Evolutionary conservation across 2,329 filamentous ascomycete genomes (phyloP).

Genomic region (Pestalotiopsis sp.): DNA sequence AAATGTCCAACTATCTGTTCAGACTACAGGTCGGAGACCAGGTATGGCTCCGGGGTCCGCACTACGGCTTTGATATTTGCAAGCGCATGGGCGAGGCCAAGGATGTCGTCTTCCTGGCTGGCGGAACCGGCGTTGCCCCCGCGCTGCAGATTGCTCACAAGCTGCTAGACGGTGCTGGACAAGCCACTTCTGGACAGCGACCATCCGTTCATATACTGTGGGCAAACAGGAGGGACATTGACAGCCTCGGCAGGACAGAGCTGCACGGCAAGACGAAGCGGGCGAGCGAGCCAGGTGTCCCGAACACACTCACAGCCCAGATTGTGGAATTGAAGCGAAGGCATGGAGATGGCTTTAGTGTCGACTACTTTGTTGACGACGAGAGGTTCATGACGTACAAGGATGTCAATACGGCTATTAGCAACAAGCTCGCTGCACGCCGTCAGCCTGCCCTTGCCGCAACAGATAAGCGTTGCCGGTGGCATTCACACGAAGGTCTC

Average conservation of each 20-base stretch:
- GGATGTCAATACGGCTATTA: conserved; percentile 45
- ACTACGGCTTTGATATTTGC: conserved; percentile 63
- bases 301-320: conserved; percentile 41
- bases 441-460: not conserved
- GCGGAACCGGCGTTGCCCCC: conserved; percentile 89
- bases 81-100: conserved; percentile 37
- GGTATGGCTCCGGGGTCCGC: conserved; percentile 79
- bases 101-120: conserved; percentile 81
- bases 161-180: conserved; percentile 47
- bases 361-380: conserved; percentile 83
- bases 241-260: conserved; percentile 64
- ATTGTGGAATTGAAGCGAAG: conserved; percentile 63
- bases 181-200: conserved; percentile 23
- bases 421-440: conserved; percentile 13
- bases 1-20: conserved; percentile 83
- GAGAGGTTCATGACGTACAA: conserved; percentile 68
- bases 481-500: conserved; percentile 29
- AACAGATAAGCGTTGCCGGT: conserved; percentile 24
- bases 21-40: conserved; percentile 62
- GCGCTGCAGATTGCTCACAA: conserved; percentile 79
- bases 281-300: conserved; percentile 8
- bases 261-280: conserved; percentile 37
- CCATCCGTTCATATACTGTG: conserved; percentile 74
- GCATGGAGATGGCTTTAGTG: conserved; percentile 58
- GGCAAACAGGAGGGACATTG: conserved; percentile 72